Conservation (phyloP, 2,329 filamentous ascomycete species). For the Xylaria sp. region DNA sequence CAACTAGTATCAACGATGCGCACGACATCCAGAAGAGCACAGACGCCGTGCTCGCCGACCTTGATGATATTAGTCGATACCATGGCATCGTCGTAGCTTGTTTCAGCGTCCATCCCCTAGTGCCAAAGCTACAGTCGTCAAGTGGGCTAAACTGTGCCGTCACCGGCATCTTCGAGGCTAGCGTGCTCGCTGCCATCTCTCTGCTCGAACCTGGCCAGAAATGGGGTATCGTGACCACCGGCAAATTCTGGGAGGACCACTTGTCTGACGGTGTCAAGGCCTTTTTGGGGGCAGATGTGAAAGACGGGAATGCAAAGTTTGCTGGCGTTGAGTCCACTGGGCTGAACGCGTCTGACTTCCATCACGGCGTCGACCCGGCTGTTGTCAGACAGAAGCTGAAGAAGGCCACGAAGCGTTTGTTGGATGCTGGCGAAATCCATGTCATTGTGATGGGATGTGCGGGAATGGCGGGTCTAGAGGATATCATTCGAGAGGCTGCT, state of each 20-base stretch:
- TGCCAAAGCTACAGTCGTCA: slow-evolving; percentile 62
- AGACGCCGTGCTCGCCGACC: slow-evolving; percentile 66
- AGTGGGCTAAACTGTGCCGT: slow-evolving; percentile 51
- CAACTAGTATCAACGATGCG: slow-evolving; percentile 81
- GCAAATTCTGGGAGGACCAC: slow-evolving; percentile 82
- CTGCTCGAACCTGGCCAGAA: slow-evolving; percentile 55
- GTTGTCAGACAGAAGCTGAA: slow-evolving; percentile 74
- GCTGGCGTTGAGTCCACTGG: slow-evolving; percentile 86
- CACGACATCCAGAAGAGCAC: slow-evolving; percentile 73
- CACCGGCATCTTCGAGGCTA: slow-evolving; percentile 89
- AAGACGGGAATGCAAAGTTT: slow-evolving; percentile 63
- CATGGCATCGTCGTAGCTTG: slow-evolving; percentile 89
- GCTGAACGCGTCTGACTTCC: slow-evolving; percentile 81
- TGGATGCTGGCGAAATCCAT: slow-evolving; percentile 63
- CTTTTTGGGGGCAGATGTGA: slow-evolving; percentile 66
- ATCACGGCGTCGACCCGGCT: slow-evolving; percentile 71
- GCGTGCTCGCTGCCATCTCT: slow-evolving; percentile 72
- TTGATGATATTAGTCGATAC: slow-evolving; percentile 61
- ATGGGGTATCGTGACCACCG: slow-evolving; percentile 92
- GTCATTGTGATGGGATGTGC: slow-evolving; percentile 88
- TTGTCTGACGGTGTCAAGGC: slow-evolving; percentile 71
- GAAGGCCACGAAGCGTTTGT: slow-evolving; percentile 73
- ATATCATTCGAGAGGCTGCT: slow-evolving; percentile 76
- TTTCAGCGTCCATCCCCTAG: slow-evolving; percentile 85
- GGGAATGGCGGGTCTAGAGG: slow-evolving; percentile 88